Base-by-base conservation (phyloP, 1,139 yeast species). In the Suhomyces atakaporum region DNA sequence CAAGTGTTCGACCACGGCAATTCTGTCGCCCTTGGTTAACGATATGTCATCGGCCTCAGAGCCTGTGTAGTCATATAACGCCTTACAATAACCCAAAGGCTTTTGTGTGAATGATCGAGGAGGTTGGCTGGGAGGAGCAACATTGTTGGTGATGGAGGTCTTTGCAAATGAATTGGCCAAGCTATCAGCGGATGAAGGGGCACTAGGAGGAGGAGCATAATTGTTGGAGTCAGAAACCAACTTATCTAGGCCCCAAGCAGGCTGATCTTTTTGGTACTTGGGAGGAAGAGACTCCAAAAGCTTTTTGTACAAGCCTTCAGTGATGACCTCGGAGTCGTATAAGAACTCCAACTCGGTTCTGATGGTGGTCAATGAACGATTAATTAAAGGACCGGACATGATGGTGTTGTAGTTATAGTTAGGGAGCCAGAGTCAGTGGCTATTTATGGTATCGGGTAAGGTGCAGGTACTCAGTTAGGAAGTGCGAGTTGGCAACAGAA, bases 261-360 rank as follows among this genome's bases (percentile, higher is more conserved):
- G 51, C 59, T 72, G 62, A 16, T 81, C 86, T 30, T 75, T 70
- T 16, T 69, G 63, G 56, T 79, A 83, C 47, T 74, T 77, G 8
- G 59, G 59, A 3, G 96, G 95, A 29, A 89, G 66, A 3, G 79
- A 63, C 7, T 50, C 51, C 36, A 66, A 48, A 18, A 88, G 64
- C 40, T 77, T 74, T 15, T 77, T 63, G 52, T 62, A 83, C 38
- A 83, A 74, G 3, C 63, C 73, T 25, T 77, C 75, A 18, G 82
- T 71, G 40, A 89, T 79, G 34, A 87, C 94, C 30, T 82, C 81
- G 1, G 94, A 83, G 50, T 87, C 96, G 36, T 65, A 68, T 36
- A 89, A 69, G 56, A 88, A 88, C 58, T 87, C 96, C 35, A 89
- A 75, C 57, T 89, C 87, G 9, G 89, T 86, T 59, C 79, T 79